phyloP scores from a whole-genome alignment of 1,284 basidiomycete genomes.

The Ceratobasidium sp. region DNA sequence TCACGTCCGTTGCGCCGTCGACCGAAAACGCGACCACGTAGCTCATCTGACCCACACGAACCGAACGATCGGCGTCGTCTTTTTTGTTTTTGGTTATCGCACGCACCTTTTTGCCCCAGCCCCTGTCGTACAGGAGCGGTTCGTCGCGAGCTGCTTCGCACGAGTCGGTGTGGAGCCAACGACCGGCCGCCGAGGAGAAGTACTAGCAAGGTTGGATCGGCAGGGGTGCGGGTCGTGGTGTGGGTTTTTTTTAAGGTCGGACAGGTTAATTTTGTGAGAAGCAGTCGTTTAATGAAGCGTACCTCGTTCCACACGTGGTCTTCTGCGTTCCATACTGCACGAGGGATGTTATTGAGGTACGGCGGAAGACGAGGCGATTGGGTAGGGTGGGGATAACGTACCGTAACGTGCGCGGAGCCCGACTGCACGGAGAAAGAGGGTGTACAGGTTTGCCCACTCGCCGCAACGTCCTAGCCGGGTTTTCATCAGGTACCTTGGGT shows the following conservation, averaged over 20 bases:
- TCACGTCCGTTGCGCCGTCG: constrained; percentile 59
- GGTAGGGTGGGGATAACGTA: constrained; percentile 47
- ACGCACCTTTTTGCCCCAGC: constrained; percentile 59
- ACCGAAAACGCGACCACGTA: constrained; percentile 58
- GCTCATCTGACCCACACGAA: constrained; percentile 54
- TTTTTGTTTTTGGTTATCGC: background rate
- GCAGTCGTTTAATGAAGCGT: constrained; percentile 50
- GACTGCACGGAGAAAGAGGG: constrained; percentile 56
- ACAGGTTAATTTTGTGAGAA: constrained; percentile 7
- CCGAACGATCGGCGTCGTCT: constrained; percentile 3
- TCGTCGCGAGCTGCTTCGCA: constrained; percentile 59
- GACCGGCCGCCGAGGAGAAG: constrained; percentile 51
- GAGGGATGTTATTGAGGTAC: constrained; percentile 10
- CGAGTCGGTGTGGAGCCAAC: constrained; percentile 62
- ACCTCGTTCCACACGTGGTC: constrained; percentile 63
- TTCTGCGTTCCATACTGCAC: constrained; percentile 56
- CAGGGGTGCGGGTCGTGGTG: constrained; percentile 35
- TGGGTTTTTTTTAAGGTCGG: background rate
- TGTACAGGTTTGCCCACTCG: constrained; percentile 61
- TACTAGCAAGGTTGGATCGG: constrained; percentile 47
- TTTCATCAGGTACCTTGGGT: constrained; percentile 53
- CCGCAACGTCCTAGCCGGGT: constrained; percentile 59
- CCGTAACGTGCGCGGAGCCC: constrained; percentile 58
- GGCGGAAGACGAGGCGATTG: constrained; percentile 7
- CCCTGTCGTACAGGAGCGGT: constrained; percentile 58